Evolutionary conservation across 495 filamentous ascomycete genomes (phyloP).

Genomic region (Xylaria venustula): DNA sequence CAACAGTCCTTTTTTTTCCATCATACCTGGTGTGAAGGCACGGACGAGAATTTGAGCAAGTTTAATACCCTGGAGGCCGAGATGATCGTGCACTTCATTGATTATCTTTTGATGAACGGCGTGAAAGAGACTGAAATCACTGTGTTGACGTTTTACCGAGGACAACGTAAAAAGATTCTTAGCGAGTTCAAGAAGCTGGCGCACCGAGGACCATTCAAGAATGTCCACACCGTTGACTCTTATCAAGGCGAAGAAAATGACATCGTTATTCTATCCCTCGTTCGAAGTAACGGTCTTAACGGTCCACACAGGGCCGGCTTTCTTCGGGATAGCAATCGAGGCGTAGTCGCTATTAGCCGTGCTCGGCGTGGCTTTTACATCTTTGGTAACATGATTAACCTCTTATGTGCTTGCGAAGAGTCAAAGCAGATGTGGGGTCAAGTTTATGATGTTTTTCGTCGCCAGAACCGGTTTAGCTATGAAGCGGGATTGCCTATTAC

Average conservation of each 20-base stretch:
- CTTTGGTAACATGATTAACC: slow-evolving; percentile 70
- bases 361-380: slow-evolving; percentile 84
- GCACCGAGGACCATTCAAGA: slow-evolving; percentile 52
- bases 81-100: slow-evolving; percentile 72
- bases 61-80: slow-evolving; percentile 72
- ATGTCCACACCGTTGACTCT: slow-evolving; percentile 83
- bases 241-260: slow-evolving; percentile 97
- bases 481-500: slow-evolving; percentile 35
- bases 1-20: slow-evolving; percentile 68
- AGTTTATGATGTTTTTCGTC: slow-evolving; percentile 32
- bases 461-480: slow-evolving; percentile 22
- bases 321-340: slow-evolving; percentile 69
- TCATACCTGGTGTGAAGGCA: slow-evolving; percentile 66
- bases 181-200: slow-evolving; percentile 47
- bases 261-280: slow-evolving; percentile 78
- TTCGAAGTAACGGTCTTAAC: slow-evolving; percentile 55
- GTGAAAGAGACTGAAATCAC: slow-evolving; percentile 63
- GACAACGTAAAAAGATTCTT: slow-evolving; percentile 68
- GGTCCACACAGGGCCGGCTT: slow-evolving; percentile 54
- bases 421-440: slow-evolving; percentile 40
- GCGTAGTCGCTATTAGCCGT: slow-evolving; percentile 86
- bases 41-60: slow-evolving; percentile 65
- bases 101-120: slow-evolving; percentile 71
- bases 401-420: slow-evolving; percentile 37
- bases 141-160: slow-evolving; percentile 87